Evolutionary conservation across 768 basidiomycete genomes (phyloP).

Genomic region (Epithele typhae): DNA sequence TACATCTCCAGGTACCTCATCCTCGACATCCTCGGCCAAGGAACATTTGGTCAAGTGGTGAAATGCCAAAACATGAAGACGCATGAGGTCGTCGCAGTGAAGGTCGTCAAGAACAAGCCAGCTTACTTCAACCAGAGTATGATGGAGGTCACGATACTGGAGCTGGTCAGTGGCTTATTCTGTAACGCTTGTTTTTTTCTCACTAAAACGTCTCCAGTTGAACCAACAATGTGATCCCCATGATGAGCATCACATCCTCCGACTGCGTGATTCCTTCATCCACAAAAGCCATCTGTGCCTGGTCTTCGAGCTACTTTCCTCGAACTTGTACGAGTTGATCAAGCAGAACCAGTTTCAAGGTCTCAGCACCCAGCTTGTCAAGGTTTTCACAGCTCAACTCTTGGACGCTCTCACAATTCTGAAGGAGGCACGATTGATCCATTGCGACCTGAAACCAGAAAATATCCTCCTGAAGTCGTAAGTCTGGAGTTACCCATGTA

Average conservation of each 20-base stretch:
- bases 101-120: constrained; percentile 99
- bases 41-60: constrained; percentile 98
- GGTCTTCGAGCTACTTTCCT: constrained; percentile 94
- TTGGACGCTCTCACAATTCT: constrained; percentile 89
- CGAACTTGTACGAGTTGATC: constrained; percentile 98
- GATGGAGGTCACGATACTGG: constrained; percentile 99
- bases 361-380: constrained; percentile 92
- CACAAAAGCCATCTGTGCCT: constrained; percentile 96
- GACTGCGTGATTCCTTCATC: constrained; percentile 93
- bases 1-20: constrained; percentile 74
- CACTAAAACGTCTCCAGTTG: constrained; percentile 45
- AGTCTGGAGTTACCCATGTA: constrained; percentile 18
- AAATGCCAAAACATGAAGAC: constrained; percentile 99
- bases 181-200: neutral
- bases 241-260: constrained; percentile 95
- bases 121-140: constrained; percentile 99
- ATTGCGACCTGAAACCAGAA: constrained; percentile 98
- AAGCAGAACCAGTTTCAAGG: constrained; percentile 99
- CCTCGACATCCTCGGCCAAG: constrained; percentile 96
- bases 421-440: constrained; percentile 94
- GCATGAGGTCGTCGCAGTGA: constrained; percentile 97
- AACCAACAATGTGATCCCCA: constrained; percentile 92
- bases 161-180: constrained; percentile 65
- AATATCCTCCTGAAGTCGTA: constrained; percentile 97
- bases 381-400: constrained; percentile 96